phyloP scores from a whole-genome alignment of 768 basidiomycete species.

The Fibroporia radiculosa region DNA sequence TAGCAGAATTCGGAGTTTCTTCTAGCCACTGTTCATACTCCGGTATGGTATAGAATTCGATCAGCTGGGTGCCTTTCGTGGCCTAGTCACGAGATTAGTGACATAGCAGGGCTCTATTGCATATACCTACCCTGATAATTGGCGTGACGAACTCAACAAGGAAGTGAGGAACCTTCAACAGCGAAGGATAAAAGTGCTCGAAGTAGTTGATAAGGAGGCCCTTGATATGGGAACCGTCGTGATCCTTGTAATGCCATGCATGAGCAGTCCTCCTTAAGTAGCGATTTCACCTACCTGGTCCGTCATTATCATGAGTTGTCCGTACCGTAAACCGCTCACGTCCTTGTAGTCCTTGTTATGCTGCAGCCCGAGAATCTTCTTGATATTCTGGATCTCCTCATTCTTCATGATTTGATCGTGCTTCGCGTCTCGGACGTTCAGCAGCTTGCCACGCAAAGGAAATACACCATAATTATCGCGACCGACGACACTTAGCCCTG shows the following conservation, averaged over 20 bases:
- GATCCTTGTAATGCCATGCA: constrained; percentile 54
- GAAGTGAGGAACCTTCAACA: constrained; percentile 86
- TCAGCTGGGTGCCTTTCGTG: constrained; percentile 67
- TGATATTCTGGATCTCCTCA: constrained; percentile 93
- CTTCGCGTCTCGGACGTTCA: constrained; percentile 95
- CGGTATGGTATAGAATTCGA: constrained; percentile 94
- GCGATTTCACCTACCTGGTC: constrained; percentile 68
- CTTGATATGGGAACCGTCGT: constrained; percentile 99
- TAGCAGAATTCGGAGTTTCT: constrained; percentile 62
- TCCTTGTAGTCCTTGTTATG: constrained; percentile 85
- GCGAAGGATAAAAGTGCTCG: constrained; percentile 93
- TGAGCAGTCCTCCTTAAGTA: background rate
- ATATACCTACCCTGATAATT: constrained; percentile 70
- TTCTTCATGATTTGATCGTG: constrained; percentile 99
- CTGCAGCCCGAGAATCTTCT: constrained; percentile 95
- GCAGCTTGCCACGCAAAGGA: constrained; percentile 90
- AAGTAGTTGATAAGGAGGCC: constrained; percentile 98
- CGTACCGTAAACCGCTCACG: constrained; percentile 72
- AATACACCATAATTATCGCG: constrained; percentile 98
- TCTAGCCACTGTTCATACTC: constrained; percentile 94
- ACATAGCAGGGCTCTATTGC: background rate
- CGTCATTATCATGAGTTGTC: constrained; percentile 98
- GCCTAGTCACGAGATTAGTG: constrained; percentile 36
- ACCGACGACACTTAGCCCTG: constrained; percentile 90
- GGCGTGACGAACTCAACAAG: constrained; percentile 98